Conservation (phyloP, 1,139 yeast genomes). For the Kluyveromyces sp. region DNA sequence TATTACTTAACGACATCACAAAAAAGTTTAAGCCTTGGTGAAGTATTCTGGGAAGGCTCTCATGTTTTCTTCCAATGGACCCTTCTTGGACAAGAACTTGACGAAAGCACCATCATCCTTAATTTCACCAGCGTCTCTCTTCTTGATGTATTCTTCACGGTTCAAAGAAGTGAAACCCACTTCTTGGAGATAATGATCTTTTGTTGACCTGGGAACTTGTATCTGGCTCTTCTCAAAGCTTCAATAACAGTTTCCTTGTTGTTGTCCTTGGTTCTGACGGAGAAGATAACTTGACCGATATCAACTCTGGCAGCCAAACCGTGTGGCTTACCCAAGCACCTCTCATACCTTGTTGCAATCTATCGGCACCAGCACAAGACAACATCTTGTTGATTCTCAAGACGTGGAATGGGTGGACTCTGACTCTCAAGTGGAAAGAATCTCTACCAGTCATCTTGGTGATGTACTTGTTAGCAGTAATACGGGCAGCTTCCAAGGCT, state of each 20-base stretch:
- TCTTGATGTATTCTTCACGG: constrained; percentile 93
- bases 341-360: constrained; percentile 99
- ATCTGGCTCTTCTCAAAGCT: constrained; percentile 99
- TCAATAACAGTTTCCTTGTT: constrained; percentile 97
- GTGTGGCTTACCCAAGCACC: constrained; percentile 99
- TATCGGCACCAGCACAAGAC: constrained; percentile 99
- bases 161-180: constrained; percentile 99
- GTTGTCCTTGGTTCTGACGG: constrained; percentile 96
- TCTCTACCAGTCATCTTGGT: constrained; percentile 98
- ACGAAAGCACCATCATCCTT: constrained; percentile 99
- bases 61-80: constrained; percentile 88
- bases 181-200: constrained; percentile 98
- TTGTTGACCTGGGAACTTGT: constrained; percentile 99
- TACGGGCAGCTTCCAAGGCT: constrained; percentile 99
- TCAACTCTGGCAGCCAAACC: constrained; percentile 99
- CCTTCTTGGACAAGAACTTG: constrained; percentile 95
- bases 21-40: constrained; percentile 33
- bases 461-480: constrained; percentile 99
- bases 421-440: constrained; percentile 98
- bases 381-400: constrained; percentile 99
- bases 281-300: constrained; percentile 97
- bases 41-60: constrained; percentile 92
- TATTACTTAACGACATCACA: neutral
- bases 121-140: constrained; percentile 95
- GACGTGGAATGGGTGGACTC: constrained; percentile 99